Conservation (phyloP, 2,329 filamentous ascomycete genomes). For the Berkeleyomyces rouxiae region DNA sequence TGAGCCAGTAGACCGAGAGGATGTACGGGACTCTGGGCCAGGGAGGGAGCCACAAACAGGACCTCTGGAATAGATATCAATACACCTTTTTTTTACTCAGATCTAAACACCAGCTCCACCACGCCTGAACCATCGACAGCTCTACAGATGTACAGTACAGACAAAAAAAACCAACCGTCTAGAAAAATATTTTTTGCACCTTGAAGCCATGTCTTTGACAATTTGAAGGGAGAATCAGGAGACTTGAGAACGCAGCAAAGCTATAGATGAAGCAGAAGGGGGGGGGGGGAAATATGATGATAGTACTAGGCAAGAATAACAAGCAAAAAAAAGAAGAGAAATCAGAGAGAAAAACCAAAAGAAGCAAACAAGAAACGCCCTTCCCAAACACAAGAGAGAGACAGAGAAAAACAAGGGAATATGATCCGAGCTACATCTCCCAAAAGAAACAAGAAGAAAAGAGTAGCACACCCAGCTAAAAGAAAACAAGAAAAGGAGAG, state of each 20-base stretch:
- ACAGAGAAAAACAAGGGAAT: not conserved
- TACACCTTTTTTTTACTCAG: no score
- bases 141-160: no score
- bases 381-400: not conserved
- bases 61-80: no score
- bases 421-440: not conserved
- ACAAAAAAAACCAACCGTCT: no score
- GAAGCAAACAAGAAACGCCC: not conserved
- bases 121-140: no score
- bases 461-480: not conserved
- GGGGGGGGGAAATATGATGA: not conserved
- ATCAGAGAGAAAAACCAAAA: no score
- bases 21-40: no score
- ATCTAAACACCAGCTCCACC: no score
- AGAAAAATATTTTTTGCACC: no score
- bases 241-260: not conserved
- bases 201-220: no score
- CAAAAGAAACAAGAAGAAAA: not conserved
- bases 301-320: not conserved
- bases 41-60: no score
- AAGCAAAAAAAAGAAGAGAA: not conserved
- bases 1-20: slow-evolving; percentile 30
- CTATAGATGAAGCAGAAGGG: not conserved
- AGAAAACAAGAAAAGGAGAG: slow-evolving; percentile 12
- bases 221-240: no score